These are phyloP conservation scores for Liriodendron chinense DNA, from an alignment of 164 flowering plant genomes.

Conservation along the genomic window DNA sequence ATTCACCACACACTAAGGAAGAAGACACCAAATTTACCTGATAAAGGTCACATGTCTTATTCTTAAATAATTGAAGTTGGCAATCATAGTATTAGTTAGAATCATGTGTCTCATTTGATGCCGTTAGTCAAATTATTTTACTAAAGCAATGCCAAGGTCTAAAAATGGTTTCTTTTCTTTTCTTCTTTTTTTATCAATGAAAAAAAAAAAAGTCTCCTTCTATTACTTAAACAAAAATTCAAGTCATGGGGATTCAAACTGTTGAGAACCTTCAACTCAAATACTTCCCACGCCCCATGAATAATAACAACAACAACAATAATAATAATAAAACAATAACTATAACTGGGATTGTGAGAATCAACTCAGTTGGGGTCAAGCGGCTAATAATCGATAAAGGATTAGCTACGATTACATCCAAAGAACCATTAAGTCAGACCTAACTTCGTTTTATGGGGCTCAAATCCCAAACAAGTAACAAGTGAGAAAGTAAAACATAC, in stretches of 20 bases:
- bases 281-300: background rate
- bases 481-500: conserved; percentile 32
- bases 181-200: background rate
- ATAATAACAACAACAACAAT: too few species aligned
- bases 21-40: background rate
- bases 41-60: too few species aligned
- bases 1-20: background rate
- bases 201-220: background rate
- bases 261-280: background rate
- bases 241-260: background rate
- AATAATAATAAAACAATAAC: too few species aligned
- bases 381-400: background rate
- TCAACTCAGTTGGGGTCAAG: background rate
- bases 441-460: background rate
- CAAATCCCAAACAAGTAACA: background rate
- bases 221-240: background rate
- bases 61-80: background rate
- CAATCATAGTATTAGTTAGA: background rate
- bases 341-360: too few species aligned
- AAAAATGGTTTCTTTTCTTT: background rate
- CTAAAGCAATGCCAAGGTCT: background rate
- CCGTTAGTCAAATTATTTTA: background rate
- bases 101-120: background rate
- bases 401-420: background rate
- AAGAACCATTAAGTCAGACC: background rate